A percentile compares a stretch with the other conserved stretches of the same genome.
phyloP scores from a whole-genome alignment of 2,329 filamentous ascomycete genomes.

The Falciphora oryzae region DNA sequence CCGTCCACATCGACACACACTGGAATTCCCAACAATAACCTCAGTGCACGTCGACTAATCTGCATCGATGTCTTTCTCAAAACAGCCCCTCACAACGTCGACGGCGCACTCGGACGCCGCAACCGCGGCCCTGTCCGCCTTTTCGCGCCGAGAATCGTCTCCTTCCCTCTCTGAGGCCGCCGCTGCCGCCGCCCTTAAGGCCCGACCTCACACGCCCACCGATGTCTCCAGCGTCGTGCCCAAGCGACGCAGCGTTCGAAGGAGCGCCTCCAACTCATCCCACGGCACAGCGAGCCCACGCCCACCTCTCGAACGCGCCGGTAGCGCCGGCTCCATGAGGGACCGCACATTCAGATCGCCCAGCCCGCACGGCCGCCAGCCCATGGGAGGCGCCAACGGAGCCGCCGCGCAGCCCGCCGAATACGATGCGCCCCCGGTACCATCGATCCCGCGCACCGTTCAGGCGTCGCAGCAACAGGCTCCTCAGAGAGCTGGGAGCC shows the following conservation, averaged over 20 bases:
- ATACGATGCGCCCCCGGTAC: constrained; percentile 3
- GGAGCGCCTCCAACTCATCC: constrained; percentile 62
- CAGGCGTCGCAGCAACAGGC: constrained; percentile 9
- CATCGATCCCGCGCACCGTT: constrained; percentile 2
- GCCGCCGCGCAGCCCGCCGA: constrained; percentile 53
- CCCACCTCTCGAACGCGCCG: constrained; percentile 19
- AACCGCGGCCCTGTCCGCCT: constrained; percentile 75
- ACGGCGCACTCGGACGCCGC: constrained; percentile 69
- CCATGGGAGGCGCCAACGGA: constrained; percentile 20
- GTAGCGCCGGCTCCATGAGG: constrained; percentile 77
- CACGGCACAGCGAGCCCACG: constrained; percentile 29
- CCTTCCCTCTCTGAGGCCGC: constrained; percentile 76
- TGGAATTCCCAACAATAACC: too few species aligned
- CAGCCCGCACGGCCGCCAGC: constrained; percentile 50
- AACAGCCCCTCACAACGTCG: constrained; percentile 56
- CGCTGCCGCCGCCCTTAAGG: constrained; percentile 77
- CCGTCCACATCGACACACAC: too few species aligned
- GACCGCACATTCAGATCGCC: constrained; percentile 81
- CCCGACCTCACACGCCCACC: constrained; percentile 70
- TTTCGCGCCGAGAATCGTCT: constrained; percentile 60
- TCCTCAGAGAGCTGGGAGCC: constrained; percentile 28
- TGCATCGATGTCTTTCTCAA: neutral
- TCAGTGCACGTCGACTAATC: neutral
- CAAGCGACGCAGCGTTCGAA: constrained; percentile 73
- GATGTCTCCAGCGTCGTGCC: constrained; percentile 80